Base-by-base conservation (phyloP, 1,139 yeast genomes). In the Pichia kudriavzevii region DNA sequence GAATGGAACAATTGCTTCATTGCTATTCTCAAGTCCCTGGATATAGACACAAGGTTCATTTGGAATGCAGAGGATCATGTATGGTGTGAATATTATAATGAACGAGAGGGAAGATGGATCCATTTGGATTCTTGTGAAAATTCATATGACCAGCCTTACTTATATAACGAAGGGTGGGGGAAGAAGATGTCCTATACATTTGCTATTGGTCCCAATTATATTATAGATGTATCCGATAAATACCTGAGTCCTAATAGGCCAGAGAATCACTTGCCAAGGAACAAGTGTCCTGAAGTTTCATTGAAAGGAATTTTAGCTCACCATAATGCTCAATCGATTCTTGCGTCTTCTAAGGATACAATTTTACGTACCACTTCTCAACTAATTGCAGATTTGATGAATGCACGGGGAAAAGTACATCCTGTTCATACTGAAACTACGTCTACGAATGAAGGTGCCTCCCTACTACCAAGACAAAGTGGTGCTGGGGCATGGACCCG, bases 21-120 rank as follows among this genome's bases (percentile, higher is more conserved):
- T 36, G 61, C 85, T 28, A 59, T 87, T 3, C 60, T 88, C 40
- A 67, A 76, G 27, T 76, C 94, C 0, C 59, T 87, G 25, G 85
- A 81, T 1, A 60, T 76, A 7, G 63, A 72, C 25, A 66, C 69
- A 1, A 60, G 98, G 37, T 87, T 80, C 52, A 66, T 87, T 2
- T 83, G 94, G 94, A 87, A 87, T 55, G 64, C 72, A 5, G 98
- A 88, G 53, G 97, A 88, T 52, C 98, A 88, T 55, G 96, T 84
- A 0, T 88, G 97, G 98, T 80, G 94, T 49, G 98, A 88, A 53
- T 79, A 81, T 47, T 88, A 75, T 54, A 82, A 94, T 2, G 58
- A 52, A 1, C 53, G 61, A 15, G 64, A 72, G 44, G 56, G 66
- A 32, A 61, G 87, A 38, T 88, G 97, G 97, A 67, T 87, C 19